A percentile compares a stretch with the other conserved stretches of the same genome.
Conservation (phyloP, 805 yeast species). For the Candida quercuum region DNA sequence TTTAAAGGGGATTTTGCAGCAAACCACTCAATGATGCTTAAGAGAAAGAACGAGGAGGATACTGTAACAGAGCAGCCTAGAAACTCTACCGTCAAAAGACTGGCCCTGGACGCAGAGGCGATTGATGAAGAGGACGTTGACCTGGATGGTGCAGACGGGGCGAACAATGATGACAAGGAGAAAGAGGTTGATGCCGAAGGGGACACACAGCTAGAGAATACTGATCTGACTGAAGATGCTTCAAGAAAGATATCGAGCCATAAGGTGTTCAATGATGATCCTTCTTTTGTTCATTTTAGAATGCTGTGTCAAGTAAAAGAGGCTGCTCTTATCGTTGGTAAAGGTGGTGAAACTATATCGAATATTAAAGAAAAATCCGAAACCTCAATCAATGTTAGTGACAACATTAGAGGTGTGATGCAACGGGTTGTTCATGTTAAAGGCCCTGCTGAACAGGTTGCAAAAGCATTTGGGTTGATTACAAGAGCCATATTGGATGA, state of each 20-base stretch:
- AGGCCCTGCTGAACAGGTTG: conserved; percentile 74
- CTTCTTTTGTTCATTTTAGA: conserved; percentile 61
- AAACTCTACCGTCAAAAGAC: conserved; percentile 50
- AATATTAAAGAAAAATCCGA: conserved; percentile 58
- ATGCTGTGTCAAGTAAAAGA: conserved; percentile 74
- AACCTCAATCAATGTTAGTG: conserved; percentile 66
- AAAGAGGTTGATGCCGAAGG: conserved; percentile 2
- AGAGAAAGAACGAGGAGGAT: conserved; percentile 62
- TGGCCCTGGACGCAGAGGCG: conserved; percentile 60
- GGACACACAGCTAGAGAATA: neutral
- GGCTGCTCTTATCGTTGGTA: conserved; percentile 72
- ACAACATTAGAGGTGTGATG: conserved; percentile 63
- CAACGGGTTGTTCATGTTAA: conserved; percentile 71
- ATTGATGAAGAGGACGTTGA: conserved; percentile 25
- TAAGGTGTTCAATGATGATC: conserved; percentile 39
- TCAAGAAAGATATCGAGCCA: conserved; percentile 11
- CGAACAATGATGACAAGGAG: conserved; percentile 7
- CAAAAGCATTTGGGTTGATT: conserved; percentile 75
- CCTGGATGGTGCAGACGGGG: neutral
- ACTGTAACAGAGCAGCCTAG: conserved; percentile 28
- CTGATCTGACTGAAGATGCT: neutral
- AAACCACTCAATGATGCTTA: conserved; percentile 19
- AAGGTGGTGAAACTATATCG: conserved; percentile 70
- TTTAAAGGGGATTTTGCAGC: no score
- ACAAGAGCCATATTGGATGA: conserved; percentile 63